Conservation (phyloP, 1,284 basidiomycete genomes). For the Ceratobasidium sp. region DNA sequence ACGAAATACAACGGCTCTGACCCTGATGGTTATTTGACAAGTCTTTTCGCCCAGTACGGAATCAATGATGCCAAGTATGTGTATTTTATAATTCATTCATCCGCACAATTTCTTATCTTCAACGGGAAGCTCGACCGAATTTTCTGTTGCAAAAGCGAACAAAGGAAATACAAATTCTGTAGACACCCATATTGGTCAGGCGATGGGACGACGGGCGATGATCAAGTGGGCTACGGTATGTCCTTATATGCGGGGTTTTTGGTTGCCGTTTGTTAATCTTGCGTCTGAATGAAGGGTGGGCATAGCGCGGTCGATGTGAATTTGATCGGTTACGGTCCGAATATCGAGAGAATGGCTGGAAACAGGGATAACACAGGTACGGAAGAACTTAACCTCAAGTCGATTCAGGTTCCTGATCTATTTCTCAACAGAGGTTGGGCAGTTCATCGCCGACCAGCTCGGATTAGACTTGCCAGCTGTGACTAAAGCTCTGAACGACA, state of each 20-base stretch:
- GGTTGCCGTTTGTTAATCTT: neutral
- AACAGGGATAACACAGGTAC: conserved; percentile 46
- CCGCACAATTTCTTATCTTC: too few relatives aligned
- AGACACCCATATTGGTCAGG: conserved; percentile 49
- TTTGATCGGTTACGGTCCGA: conserved; percentile 48
- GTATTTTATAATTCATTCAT: too few relatives aligned
- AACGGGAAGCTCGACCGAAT: neutral
- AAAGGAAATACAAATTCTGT: neutral
- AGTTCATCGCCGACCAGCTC: conserved; percentile 44
- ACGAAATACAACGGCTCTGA: conserved; percentile 47
- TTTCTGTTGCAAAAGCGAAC: neutral
- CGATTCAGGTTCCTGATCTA: too few relatives aligned
- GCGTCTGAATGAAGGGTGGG: neutral
- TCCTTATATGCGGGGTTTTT: neutral
- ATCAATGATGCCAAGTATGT: conserved; percentile 52
- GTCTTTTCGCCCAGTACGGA: conserved; percentile 49
- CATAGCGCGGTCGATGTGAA: conserved; percentile 38
- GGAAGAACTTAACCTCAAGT: too few relatives aligned
- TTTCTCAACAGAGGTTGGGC: conserved; percentile 48
- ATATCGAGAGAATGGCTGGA: conserved; percentile 41
- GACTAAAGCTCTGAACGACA: conserved; percentile 45
- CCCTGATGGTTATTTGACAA: conserved; percentile 42
- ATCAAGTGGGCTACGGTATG: conserved; percentile 45
- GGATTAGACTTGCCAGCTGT: conserved; percentile 40
- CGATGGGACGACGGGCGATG: conserved; percentile 47